These are phyloP conservation scores for Phytophthora fragariaefolia DNA, from an alignment of 352 stramenopile genomes.

Conservation along the genomic window DNA sequence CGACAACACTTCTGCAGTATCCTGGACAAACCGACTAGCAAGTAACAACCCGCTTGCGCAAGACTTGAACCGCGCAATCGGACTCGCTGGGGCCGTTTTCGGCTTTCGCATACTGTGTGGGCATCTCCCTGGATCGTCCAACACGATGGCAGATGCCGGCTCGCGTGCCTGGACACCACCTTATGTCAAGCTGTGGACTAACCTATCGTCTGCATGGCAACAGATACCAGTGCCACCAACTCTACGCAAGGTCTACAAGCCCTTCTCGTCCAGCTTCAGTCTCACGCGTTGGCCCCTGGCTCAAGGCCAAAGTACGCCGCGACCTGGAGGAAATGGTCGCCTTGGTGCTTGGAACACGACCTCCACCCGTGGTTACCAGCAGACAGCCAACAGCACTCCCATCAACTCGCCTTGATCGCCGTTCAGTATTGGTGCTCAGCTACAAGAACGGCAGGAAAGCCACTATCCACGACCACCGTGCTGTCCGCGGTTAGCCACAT, in stretches of 20 bases:
- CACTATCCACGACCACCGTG: conserved; percentile 5
- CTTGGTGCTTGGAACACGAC: neutral
- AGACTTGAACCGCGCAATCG: conserved; percentile 5
- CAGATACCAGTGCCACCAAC: neutral
- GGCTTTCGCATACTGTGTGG: conserved; percentile 7
- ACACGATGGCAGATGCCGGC: conserved; percentile 4
- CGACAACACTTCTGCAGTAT: conserved; percentile 3
- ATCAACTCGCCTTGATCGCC: conserved; percentile 2
- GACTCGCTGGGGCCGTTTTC: conserved; percentile 6
- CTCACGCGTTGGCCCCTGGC: neutral
- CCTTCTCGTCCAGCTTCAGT: conserved; percentile 13
- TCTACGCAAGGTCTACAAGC: conserved; percentile 15
- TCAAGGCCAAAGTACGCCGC: conserved; percentile 5
- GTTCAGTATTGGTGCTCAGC: neutral
- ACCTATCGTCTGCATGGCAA: conserved; percentile 15
- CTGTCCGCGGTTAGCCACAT: conserved; percentile 28
- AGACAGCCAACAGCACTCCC: neutral
- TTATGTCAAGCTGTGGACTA: conserved; percentile 10
- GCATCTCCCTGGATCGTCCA: conserved; percentile 3
- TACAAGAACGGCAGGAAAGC: neutral
- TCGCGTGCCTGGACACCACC: conserved; percentile 3
- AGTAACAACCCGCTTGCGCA: conserved; percentile 1
- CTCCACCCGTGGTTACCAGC: neutral
- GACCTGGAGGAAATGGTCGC: conserved; percentile 4
- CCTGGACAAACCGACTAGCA: conserved; percentile 11